Base-by-base conservation (phyloP, 139 green algal genomes). In the Volvox africanus region DNA sequence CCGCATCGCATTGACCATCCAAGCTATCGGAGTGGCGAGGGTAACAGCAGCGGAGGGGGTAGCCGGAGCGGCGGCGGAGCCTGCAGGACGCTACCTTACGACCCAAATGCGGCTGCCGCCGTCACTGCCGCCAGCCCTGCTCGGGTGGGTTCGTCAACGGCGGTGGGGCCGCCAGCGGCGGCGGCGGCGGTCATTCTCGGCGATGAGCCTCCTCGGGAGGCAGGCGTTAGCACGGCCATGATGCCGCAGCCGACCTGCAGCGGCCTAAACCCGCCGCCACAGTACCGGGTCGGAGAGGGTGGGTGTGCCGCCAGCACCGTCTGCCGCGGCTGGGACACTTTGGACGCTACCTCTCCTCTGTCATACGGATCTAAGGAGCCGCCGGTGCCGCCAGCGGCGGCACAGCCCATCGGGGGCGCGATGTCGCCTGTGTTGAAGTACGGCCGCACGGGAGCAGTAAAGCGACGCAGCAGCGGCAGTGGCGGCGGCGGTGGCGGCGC, bases 331-430 rank as follows among this genome's bases (percentile, higher is more conserved):
- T 81, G 75, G 75, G 75, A 81, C 11, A 18, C 32, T 1, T 24
- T 81, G 12, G 75, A 81, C 30, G 75, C 75, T 55, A 35, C 75
- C 30, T 81, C 75, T 12, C 30, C 75, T n/a, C 20, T 79, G 75
- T 81, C 75, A 30, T 81, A 55, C 75, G 32, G 32, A 55, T 81
- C 75, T 35, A 81, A 24, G 75, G 75, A 81, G 33, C 32, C 75
- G 32, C 75, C 75, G 32, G 1, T 30, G 30, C 75, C 32, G 32
- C 75, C 75, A 55, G 75, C 75, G 75, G 32, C 32, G 32, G 17
- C 2, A 2, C 21, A 21, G 28, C 14, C 24, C 28, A 30, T n/a
- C 71, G 9, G 71, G 18, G 71, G 71, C 71, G 71, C 71, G 32
- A 18, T 32, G 16, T 79, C 71, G 71, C 75, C 75, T 19, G 75